Conservation (phyloP, 2,329 filamentous ascomycete species). For the Calonectria hawksworthii region DNA sequence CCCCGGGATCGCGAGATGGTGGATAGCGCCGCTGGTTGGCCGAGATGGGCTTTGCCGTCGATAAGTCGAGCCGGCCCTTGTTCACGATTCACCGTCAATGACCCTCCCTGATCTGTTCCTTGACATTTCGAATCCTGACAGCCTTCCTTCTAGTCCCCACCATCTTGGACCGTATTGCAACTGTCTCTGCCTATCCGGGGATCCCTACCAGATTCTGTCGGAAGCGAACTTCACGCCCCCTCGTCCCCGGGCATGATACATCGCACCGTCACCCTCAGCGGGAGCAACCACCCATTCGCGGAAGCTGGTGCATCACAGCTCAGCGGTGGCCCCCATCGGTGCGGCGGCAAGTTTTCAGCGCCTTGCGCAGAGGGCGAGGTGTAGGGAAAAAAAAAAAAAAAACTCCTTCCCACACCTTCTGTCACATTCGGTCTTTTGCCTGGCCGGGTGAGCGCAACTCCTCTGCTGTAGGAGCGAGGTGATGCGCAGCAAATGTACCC, state of each 20-base stretch:
- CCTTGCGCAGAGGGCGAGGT: neutral
- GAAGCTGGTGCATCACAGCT: constrained; percentile 1
- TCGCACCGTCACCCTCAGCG: constrained; percentile 38
- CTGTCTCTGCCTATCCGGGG: constrained; percentile 34
- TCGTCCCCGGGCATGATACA: constrained; percentile 31
- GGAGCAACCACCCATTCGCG: constrained; percentile 13
- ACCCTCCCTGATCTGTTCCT: constrained; percentile 43
- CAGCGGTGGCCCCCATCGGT: neutral
- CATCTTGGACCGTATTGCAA: constrained; percentile 39
- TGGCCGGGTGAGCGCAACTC: neutral
- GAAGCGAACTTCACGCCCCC: constrained; percentile 42
- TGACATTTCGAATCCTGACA: constrained; percentile 37
- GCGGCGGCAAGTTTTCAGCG: constrained; percentile 6
- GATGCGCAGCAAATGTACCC: constrained; percentile 5
- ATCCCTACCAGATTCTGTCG: constrained; percentile 37
- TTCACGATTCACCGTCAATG: constrained; percentile 39
- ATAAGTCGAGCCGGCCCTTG: constrained; percentile 29
- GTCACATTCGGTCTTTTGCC: constrained; percentile 1
- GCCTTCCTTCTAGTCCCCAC: constrained; percentile 29
- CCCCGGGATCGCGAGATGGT: constrained; percentile 10
- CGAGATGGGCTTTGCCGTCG: constrained; percentile 36
- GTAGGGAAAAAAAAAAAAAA: neutral
- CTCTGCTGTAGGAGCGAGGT: neutral
- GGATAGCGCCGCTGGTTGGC: constrained; percentile 33
- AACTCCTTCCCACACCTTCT: neutral